Evolutionary conservation across 78 protist species (phyloP).

Genomic region (Cavenderia fasciculata): DNA sequence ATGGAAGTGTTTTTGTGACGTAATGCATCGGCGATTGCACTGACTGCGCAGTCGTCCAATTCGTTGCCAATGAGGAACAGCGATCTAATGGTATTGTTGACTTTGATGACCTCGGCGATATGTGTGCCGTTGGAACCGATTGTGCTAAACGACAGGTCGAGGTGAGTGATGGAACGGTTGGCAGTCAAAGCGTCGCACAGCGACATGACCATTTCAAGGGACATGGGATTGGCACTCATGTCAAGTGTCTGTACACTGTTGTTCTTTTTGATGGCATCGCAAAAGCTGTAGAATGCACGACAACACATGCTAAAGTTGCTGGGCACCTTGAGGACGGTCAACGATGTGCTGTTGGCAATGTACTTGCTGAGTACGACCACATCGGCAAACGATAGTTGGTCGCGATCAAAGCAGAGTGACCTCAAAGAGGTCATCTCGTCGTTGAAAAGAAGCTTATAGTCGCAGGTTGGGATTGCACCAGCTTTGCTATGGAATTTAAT

Average conservation of each 20-base stretch:
- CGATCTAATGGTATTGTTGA: neutral
- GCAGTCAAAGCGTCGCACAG: neutral
- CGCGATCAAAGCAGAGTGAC: slow-evolving; percentile 20
- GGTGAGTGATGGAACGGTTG: neutral
- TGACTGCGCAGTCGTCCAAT: slow-evolving; percentile 42
- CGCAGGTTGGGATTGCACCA: neutral
- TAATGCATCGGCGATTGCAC: slow-evolving; percentile 7
- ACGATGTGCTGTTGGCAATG: neutral
- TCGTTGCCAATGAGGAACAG: slow-evolving; percentile 63
- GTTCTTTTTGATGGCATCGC: slow-evolving; percentile 30
- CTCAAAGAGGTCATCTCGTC: neutral
- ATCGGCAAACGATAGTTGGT: slow-evolving; percentile 6
- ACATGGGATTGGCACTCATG: slow-evolving; percentile 11
- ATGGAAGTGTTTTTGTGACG: slow-evolving; percentile 9
- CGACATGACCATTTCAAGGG: neutral
- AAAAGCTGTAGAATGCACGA: slow-evolving; percentile 1
- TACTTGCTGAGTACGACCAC: slow-evolving; percentile 18
- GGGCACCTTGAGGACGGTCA: slow-evolving; percentile 14
- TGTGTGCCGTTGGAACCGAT: slow-evolving; percentile 31
- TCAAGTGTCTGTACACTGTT: slow-evolving; percentile 22
- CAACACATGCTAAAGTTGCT: slow-evolving; percentile 2
- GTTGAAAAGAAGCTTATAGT: slow-evolving; percentile 14
- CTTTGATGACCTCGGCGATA: slow-evolving; percentile 1
- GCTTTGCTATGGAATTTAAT: slow-evolving; percentile 25
- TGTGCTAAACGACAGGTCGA: slow-evolving; percentile 14